phyloP scores from a whole-genome alignment of 208 protist species.

The Crithidia acanthocephali region DNA sequence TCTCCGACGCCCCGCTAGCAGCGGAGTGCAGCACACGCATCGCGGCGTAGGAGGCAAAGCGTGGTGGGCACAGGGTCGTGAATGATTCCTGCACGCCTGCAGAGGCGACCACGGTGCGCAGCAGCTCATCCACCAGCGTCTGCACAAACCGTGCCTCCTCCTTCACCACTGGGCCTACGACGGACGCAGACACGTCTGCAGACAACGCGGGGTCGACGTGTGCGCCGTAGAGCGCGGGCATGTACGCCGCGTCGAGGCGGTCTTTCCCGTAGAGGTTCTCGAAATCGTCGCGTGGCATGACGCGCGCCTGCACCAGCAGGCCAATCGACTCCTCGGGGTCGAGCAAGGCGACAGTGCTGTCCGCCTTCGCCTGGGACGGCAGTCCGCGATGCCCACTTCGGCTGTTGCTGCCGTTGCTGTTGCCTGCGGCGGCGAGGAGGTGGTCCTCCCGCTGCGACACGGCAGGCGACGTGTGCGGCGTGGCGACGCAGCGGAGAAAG shows the following conservation, averaged over 20 bases:
- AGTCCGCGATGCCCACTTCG: slow-evolving; percentile 37
- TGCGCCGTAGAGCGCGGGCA: slow-evolving; percentile 14
- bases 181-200: background rate
- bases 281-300: slow-evolving; percentile 78
- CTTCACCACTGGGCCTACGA: background rate
- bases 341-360: background rate
- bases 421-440: background rate
- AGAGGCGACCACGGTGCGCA: slow-evolving; percentile 64
- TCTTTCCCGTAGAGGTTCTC: slow-evolving; percentile 57
- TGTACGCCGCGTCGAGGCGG: slow-evolving; percentile 42
- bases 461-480: slow-evolving; percentile 39
- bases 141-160: slow-evolving; percentile 41
- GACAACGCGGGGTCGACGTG: slow-evolving; percentile 20
- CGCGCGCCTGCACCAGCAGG: slow-evolving; percentile 78
- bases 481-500: slow-evolving; percentile 60
- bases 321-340: slow-evolving; percentile 51
- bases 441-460: background rate
- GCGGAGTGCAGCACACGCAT: slow-evolving; percentile 25
- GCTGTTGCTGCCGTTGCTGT: slow-evolving; percentile 1
- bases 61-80: slow-evolving; percentile 41
- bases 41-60: slow-evolving; percentile 36
- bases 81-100: slow-evolving; percentile 61
- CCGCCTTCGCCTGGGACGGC: slow-evolving; percentile 32
- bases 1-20: background rate
- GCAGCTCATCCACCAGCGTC: slow-evolving; percentile 65